Percentiles rank a stretch among this genome's conserved stretches.
phyloP scores from a whole-genome alignment of 495 filamentous ascomycete genomes.

The Darksidea phi region DNA sequence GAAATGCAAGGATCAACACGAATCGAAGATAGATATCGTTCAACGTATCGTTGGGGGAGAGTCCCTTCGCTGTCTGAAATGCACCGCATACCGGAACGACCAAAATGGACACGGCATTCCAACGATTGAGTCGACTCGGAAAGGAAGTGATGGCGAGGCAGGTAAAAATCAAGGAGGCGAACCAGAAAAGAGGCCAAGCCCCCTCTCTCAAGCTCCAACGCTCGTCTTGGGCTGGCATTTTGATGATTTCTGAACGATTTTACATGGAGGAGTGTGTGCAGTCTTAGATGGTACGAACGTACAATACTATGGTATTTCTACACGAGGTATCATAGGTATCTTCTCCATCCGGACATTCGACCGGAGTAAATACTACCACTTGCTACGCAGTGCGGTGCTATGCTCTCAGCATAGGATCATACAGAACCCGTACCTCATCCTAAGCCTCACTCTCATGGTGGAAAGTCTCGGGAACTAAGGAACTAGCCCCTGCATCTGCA shows the following conservation, averaged over 20 bases:
- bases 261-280: no score
- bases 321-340: no score
- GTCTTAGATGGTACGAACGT: no score
- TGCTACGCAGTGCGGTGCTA: no score
- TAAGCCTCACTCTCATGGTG: no score
- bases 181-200: background rate
- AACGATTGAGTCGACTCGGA: constrained; percentile 1
- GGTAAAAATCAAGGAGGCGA: background rate
- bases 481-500: no score
- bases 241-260: background rate
- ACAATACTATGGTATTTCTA: no score
- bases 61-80: background rate
- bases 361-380: no score
- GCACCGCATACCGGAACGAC: background rate
- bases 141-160: background rate
- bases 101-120: constrained; percentile 7
- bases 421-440: no score
- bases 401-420: no score
- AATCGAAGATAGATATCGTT: constrained; percentile 1
- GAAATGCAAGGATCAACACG: background rate
- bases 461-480: no score
- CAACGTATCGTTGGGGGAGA: background rate
- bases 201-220: background rate
- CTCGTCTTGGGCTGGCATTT: background rate
- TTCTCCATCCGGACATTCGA: no score